Evolutionary conservation across 108 stramenopile genomes (phyloP).

Genomic region (Hondaea fermentalgiana): DNA sequence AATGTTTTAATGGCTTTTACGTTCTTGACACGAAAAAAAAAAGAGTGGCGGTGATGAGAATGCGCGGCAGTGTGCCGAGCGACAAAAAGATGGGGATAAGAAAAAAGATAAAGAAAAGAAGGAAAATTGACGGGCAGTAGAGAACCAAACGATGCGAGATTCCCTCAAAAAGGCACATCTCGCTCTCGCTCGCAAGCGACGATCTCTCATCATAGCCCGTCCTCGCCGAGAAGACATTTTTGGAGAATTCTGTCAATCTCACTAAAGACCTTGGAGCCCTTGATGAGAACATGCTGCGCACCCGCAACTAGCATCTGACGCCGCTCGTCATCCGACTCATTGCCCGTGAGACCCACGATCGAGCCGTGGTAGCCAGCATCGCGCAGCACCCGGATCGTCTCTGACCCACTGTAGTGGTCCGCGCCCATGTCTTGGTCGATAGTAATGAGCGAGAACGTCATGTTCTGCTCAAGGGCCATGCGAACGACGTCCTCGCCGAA

Average conservation of each 20-base stretch:
- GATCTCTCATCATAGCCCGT: not conserved
- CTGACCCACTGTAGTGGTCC: not conserved
- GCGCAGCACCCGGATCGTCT: not conserved
- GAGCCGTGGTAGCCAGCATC: not conserved
- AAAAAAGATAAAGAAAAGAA: too few relatives aligned
- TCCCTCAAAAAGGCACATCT: too few relatives aligned
- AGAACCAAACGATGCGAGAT: too few relatives aligned
- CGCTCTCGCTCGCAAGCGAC: too few relatives aligned
- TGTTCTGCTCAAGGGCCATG: not conserved
- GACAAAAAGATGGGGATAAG: too few relatives aligned
- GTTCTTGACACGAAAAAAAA: too few relatives aligned
- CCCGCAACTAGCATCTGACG: not conserved
- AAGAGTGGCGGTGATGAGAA: too few relatives aligned
- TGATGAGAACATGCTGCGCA: not conserved
- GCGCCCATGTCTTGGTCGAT: not conserved
- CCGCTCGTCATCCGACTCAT: not conserved
- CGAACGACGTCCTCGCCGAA: not conserved
- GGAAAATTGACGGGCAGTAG: too few relatives aligned
- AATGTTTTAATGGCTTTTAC: not conserved
- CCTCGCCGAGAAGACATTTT: not conserved
- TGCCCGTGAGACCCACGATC: not conserved
- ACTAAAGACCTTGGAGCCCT: not conserved
- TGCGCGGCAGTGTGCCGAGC: too few relatives aligned
- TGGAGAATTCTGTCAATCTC: not conserved
- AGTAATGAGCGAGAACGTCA: not conserved